phyloP scores from a whole-genome alignment of 2,329 filamentous ascomycete species.

The Botrytis fragariae region DNA sequence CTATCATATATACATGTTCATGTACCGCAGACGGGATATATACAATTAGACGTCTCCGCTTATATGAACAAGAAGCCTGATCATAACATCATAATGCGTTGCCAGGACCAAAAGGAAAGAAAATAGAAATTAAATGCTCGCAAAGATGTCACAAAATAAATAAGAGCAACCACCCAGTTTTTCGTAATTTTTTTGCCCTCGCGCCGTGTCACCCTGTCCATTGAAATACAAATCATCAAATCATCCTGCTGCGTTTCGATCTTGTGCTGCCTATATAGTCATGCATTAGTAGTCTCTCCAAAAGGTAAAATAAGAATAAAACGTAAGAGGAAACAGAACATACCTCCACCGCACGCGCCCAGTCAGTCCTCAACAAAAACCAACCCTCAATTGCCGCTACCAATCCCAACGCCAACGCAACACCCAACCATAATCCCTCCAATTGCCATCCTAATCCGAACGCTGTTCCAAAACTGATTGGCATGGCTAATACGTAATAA shows the following conservation, averaged over 20 bases:
- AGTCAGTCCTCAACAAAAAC: constrained; percentile 55
- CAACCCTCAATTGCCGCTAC: constrained; percentile 55
- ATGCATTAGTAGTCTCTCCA: background rate
- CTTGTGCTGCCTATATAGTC: constrained; percentile 47
- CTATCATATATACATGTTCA: background rate
- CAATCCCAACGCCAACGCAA: constrained; percentile 58
- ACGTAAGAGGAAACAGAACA: background rate
- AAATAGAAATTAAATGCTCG: background rate
- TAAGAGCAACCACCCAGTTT: background rate
- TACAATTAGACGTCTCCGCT: background rate
- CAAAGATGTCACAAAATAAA: no score
- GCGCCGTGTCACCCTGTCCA: background rate
- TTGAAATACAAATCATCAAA: background rate
- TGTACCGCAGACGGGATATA: background rate
- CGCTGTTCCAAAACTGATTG: constrained; percentile 73
- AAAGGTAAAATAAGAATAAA: background rate
- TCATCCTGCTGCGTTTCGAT: constrained; percentile 49
- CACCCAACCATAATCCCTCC: constrained; percentile 76
- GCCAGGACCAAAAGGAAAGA: background rate
- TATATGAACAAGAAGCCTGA: background rate
- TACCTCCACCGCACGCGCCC: constrained; percentile 55
- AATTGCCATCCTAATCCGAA: constrained; percentile 78
- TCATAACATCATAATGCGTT: background rate
- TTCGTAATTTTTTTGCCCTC: background rate
- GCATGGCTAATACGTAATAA: constrained; percentile 85